A percentile compares a stretch with the other conserved stretches of the same genome.
Conservation (phyloP, 225 moss, liverwort and hornwort genomes). For the Bryoerythrophyllum caledonicum region DNA sequence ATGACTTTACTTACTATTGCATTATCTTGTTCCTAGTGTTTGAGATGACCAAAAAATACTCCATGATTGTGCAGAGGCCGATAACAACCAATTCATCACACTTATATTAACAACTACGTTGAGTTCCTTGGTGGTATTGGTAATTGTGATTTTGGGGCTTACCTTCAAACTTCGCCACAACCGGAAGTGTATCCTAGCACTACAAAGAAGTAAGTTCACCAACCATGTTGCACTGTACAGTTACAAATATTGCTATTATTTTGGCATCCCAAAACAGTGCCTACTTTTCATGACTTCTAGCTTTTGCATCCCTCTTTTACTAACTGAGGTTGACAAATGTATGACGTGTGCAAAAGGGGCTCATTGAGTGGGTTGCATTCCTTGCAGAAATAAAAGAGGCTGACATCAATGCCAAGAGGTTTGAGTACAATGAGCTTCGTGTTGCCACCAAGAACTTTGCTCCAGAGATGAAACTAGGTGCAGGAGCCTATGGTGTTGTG, state of each 20-base stretch:
- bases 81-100: neutral
- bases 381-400: slow-evolving; percentile 18
- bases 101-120: neutral
- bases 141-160: slow-evolving; percentile 3
- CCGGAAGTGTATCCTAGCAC: neutral
- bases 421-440: slow-evolving; percentile 21
- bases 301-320: neutral
- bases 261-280: no score
- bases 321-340: neutral
- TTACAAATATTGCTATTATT: no score
- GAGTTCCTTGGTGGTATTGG: neutral
- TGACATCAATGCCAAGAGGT: slow-evolving; percentile 17
- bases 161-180: neutral
- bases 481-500: slow-evolving; percentile 22
- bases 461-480: slow-evolving; percentile 19
- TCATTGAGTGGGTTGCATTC: neutral
- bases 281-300: no score
- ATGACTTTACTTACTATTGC: no score
- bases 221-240: no score
- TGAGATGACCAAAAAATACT: no score
- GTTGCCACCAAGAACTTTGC: slow-evolving; percentile 29
- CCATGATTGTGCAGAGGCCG: neutral
- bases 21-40: no score
- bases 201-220: slow-evolving; percentile 4
- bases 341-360: no score